These are phyloP conservation scores for Syzygium syzygioides DNA, from an alignment of 441 rosid genomes.

Conservation along the genomic window DNA sequence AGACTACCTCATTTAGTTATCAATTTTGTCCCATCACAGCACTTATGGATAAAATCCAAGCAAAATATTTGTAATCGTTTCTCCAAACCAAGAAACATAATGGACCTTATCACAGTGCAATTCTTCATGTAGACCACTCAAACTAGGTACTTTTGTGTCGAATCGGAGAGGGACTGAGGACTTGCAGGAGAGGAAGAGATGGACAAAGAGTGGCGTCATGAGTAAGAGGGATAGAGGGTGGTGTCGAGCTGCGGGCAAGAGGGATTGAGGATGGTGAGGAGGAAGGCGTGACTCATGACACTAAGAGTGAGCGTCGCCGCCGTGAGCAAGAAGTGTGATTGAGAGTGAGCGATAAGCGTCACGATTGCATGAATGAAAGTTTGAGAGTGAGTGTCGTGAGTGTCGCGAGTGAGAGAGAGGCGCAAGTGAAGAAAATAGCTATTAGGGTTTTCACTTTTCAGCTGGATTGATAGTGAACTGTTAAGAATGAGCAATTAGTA, in stretches of 20 bases:
- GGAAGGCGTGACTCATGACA: neutral
- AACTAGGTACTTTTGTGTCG: neutral
- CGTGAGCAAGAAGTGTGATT: neutral
- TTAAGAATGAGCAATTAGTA: too few species aligned
- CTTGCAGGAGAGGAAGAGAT: neutral
- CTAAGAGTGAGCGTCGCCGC: neutral
- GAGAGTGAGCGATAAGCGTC: neutral
- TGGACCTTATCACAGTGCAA: neutral
- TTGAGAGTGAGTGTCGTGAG: neutral
- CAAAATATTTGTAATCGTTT: neutral
- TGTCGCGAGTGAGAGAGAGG: neutral
- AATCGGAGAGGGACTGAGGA: neutral
- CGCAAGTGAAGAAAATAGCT: neutral
- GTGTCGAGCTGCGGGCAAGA: neutral
- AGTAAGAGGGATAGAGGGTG: neutral
- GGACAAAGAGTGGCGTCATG: neutral
- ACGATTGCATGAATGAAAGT: neutral
- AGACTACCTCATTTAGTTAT: neutral
- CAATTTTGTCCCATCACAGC: neutral
- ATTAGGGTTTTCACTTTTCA: too few species aligned
- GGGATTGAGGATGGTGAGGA: neutral
- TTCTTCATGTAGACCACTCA: neutral
- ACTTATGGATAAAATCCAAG: neutral
- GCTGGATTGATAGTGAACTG: fast-evolving
- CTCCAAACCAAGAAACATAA: neutral